Evolutionary conservation across 371 early-diverging fungal species (phyloP).

Genomic region (Coemansia sp.): DNA sequence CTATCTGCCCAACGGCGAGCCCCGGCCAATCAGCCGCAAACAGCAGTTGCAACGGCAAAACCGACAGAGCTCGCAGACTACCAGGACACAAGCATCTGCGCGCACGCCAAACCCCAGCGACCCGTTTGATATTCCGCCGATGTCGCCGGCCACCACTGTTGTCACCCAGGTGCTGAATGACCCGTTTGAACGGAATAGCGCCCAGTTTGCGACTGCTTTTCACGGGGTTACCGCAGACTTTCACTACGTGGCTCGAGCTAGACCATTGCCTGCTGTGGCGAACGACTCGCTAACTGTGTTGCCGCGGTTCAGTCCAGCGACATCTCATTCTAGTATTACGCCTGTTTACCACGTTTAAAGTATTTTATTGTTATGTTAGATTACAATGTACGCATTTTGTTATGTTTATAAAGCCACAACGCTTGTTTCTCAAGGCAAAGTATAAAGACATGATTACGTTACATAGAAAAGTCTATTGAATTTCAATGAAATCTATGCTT

Average conservation of each 20-base stretch:
- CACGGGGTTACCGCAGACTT: too few relatives aligned
- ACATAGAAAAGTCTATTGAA: too few relatives aligned
- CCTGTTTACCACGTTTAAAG: neutral
- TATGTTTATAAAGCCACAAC: too few relatives aligned
- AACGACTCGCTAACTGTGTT: neutral
- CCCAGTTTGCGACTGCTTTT: neutral
- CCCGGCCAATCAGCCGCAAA: slow-evolving; percentile 13
- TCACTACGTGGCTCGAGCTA: too few relatives aligned
- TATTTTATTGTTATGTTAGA: neutral
- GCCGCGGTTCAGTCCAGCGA: slow-evolving; percentile 1
- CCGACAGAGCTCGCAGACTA: neutral
- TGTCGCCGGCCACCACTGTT: neutral
- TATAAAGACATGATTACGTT: too few relatives aligned
- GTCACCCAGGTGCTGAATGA: neutral
- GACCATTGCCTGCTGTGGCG: neutral
- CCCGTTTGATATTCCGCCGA: neutral
- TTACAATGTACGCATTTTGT: neutral
- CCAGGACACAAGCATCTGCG: neutral
- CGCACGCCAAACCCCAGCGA: neutral
- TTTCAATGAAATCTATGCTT: too few relatives aligned
- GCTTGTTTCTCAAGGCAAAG: too few relatives aligned
- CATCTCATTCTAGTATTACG: neutral
- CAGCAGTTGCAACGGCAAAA: neutral
- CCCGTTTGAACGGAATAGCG: neutral
- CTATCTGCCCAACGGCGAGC: slow-evolving; percentile 30